Evolutionary conservation across 495 filamentous ascomycete species (phyloP), one percentile per base, ranked within the genome.

Genomic region (Tuber borchii): DNA sequence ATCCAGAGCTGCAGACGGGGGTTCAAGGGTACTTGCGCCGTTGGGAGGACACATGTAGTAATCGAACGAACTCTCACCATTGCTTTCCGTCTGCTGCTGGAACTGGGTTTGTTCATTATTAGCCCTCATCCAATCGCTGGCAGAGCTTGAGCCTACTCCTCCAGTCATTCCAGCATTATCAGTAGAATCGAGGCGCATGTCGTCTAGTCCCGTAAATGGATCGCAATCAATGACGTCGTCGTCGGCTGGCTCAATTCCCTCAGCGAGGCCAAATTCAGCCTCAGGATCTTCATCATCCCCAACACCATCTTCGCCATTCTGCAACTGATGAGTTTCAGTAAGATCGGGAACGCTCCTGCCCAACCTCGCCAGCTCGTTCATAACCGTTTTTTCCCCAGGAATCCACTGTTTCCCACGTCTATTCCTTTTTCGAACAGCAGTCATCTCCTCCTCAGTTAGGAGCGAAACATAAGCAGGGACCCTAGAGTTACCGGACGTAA

Each of bases 371-470:
- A 77, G 61, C 65, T 78, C 74, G 17, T 70, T 77, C 76, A 20
- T 31, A 12, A 77, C 72, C 26, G 75, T 56, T 14, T 40, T 37
- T 51, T 77, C 75, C 14, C 65, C 22, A 16, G 76, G 76, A 14
- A 78, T 70, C 76, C 76, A 78, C 26, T 40, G 22, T 37, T 70
- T 46, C 68, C 72, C 65, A 31, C 51, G 70, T 34, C 75, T 39
- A 43, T 74, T 40, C 43, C 75, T n/a, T 39, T 42, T 44, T 40
- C 71, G 72, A 20, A 77, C 22, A 26, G 75, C 75, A 5, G 72
- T 46, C 40, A 74, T 42, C 34, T 78, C 76, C 39, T 39, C 74
- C 0, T 74, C 61, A 0, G 73, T 69, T 7, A 73, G 22, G 51
- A 46, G 69, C 43, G 42, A 69, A 26, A 65, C 43, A 44, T 76